A percentile compares a stretch with the other conserved stretches of the same genome.
Evolutionary conservation across 2,329 filamentous ascomycete species (phyloP).

Genomic region (Dactylellina parvicollis): DNA sequence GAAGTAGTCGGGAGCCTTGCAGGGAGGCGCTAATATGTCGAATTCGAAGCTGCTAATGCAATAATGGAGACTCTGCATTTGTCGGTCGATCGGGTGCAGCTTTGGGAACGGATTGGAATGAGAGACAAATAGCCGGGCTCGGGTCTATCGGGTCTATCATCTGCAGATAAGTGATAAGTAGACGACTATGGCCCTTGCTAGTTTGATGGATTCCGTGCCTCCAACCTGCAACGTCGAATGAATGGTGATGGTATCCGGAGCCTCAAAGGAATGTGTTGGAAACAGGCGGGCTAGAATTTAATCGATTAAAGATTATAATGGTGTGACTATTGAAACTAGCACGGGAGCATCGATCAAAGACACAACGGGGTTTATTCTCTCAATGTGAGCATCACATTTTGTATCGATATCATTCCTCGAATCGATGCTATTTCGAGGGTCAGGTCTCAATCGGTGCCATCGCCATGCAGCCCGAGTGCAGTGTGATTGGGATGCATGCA

Average conservation of each 20-base stretch:
- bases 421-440: conserved; percentile 12
- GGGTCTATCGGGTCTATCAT: conserved; percentile 8
- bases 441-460: conserved; percentile 23
- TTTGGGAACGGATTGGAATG: conserved; percentile 18
- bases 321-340: background rate
- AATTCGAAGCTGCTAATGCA: no score
- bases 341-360: background rate
- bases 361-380: background rate
- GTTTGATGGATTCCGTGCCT: conserved; percentile 20
- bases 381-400: conserved; percentile 24
- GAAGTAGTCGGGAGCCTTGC: conserved; percentile 31
- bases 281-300: conserved; percentile 8
- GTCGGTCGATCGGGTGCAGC: conserved; percentile 16
- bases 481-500: conserved; percentile 39
- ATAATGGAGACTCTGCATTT: background rate
- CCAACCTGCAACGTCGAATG: background rate
- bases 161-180: conserved; percentile 9
- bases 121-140: conserved; percentile 15
- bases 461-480: conserved; percentile 13
- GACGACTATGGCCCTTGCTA: no score
- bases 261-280: conserved; percentile 42
- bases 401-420: background rate
- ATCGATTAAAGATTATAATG: no score
- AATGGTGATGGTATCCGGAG: background rate
- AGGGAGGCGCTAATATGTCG: conserved; percentile 6